These are phyloP conservation scores for Selaginella tamariscina DNA, from an alignment of 75 land plant genomes.

Conservation along the genomic window DNA sequence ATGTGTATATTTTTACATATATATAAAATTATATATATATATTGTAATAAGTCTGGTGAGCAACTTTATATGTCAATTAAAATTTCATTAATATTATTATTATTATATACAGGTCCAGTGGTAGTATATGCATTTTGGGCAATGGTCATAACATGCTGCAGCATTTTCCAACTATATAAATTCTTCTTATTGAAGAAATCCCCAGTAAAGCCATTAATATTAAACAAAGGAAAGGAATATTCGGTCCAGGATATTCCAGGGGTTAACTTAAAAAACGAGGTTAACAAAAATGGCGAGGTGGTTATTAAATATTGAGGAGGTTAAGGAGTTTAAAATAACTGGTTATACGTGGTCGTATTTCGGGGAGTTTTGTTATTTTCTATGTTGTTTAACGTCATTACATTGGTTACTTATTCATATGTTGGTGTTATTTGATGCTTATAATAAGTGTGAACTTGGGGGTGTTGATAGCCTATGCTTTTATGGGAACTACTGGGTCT, in stretches of 20 bases:
- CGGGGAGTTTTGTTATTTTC: conserved; percentile 30
- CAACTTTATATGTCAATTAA: too few relatives aligned
- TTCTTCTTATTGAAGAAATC: background rate
- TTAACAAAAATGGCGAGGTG: too few relatives aligned
- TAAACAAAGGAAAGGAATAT: too few relatives aligned
- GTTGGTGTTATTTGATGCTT: too few relatives aligned
- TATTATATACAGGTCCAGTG: conserved; percentile 23
- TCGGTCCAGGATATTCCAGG: too few relatives aligned
- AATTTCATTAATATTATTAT: too few relatives aligned
- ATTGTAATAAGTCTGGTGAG: too few relatives aligned
- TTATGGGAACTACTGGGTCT: conserved; percentile 28
- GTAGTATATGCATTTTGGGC: conserved; percentile 25
- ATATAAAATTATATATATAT: too few relatives aligned
- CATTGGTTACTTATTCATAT: conserved; percentile 30
- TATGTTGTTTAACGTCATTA: conserved; percentile 28
- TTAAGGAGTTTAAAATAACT: conserved; percentile 20
- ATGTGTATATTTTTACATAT: too few relatives aligned
- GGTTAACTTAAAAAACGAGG: too few relatives aligned
- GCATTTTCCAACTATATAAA: conserved; percentile 19
- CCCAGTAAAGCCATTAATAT: conserved; percentile 9
- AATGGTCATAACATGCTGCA: conserved; percentile 12
- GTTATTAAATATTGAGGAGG: conserved; percentile 17
- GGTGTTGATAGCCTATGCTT: conserved; percentile 36
- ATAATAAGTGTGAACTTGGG: conserved; percentile 32
- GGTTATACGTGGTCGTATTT: too few relatives aligned